Evolutionary conservation across 1,284 basidiomycete genomes (phyloP), one percentile per base, ranked within the genome.

Genomic region (Rhodotorula sp.): DNA sequence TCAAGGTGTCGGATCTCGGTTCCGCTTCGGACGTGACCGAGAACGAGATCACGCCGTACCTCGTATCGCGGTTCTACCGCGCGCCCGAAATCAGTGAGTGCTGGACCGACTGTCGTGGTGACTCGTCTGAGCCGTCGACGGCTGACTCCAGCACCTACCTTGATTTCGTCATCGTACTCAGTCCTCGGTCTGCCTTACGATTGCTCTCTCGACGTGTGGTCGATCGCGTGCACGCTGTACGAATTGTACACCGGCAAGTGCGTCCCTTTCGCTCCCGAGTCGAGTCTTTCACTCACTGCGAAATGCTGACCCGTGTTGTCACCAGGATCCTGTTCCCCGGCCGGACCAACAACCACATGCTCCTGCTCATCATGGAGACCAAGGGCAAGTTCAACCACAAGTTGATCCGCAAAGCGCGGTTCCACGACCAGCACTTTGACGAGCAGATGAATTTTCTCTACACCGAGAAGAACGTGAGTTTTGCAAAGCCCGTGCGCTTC

Each of bases 1-100:
- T 99, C 67, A 99, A 99, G 82, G 83, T 99, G 4, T 98, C 95
- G 79, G 96, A 99, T 83, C 83, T 99, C 53, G 96, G 96, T 53
- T 97, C 94, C 1, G 96, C 96, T 0, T 91, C 91, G 14, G 93
- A 96, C 79, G 89, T 90, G 1, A 89, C 89, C 29, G 95, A 98
- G 81, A 93, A 93, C 81, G 96, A 98, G 58, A 95, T 99, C 75
- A 98, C 96, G 2, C 96, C 96, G 4, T 99, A 99, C 81, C 88
- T 99, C 67, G 96, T 99, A 67, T 95, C 92, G 75, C 86, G 96
- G 57, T 99, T 99, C 83, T 99, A 99, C 80, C 91, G 96, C 60
- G 95, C 96, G 2, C 96, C 96, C 2, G 96, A 99, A 83, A 98
- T 99, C 80, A 99, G 94, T 97, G 79, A 80, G 88, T 86, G 17